These are phyloP conservation scores for Xylariales sp. DNA, from an alignment of 2,329 filamentous ascomycete species.

Conservation along the genomic window DNA sequence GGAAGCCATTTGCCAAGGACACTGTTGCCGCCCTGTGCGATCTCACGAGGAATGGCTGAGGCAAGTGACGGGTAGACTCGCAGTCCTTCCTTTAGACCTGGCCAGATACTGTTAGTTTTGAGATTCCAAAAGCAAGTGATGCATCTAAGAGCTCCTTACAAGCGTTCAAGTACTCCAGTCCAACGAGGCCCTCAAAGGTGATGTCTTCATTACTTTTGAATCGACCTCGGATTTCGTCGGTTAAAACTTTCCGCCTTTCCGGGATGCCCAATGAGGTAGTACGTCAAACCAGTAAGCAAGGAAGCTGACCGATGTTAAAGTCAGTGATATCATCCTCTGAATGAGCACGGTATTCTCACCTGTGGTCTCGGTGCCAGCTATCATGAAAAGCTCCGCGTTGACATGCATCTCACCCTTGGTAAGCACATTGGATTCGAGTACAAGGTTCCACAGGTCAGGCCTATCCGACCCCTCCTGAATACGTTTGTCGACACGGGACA, in stretches of 20 bases:
- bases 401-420: conserved; percentile 7
- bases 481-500: conserved; percentile 24
- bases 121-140: background rate
- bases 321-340: too few species aligned
- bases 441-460: conserved; percentile 23
- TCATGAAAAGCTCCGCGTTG: conserved; percentile 9
- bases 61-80: conserved; percentile 15
- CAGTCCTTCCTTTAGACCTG: conserved; percentile 11
- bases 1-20: conserved; percentile 11
- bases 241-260: background rate
- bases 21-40: conserved; percentile 10
- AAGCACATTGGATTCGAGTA: conserved; percentile 14
- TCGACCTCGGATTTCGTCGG: background rate
- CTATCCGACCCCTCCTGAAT: conserved; percentile 19
- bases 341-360: background rate
- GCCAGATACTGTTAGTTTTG: conserved; percentile 3
- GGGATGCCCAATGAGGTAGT: conserved; percentile 7
- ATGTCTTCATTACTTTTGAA: background rate
- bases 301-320: background rate
- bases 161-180: conserved; percentile 7
- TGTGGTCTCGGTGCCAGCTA: conserved; percentile 6
- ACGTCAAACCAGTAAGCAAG: background rate
- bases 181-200: background rate
- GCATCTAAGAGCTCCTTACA: background rate
- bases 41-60: conserved; percentile 10